Conservation (phyloP, 352 stramenopile species). For the Phytophthora pisi region DNA sequence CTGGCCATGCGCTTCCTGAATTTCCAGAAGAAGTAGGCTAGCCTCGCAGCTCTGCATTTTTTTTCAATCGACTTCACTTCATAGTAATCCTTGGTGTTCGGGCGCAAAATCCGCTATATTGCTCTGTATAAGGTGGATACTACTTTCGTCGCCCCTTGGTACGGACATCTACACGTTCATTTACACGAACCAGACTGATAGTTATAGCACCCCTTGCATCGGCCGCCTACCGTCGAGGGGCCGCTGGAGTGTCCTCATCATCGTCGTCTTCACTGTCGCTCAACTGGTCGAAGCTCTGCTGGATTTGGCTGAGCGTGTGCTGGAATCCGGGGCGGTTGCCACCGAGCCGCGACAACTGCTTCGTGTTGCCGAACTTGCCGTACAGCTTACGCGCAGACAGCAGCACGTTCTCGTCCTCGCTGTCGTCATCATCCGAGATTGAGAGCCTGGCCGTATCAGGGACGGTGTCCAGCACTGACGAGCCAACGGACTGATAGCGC, state of each 20-base stretch:
- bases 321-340: constrained; percentile 50
- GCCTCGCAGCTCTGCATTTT: too few relatives aligned
- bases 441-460: constrained; percentile 18
- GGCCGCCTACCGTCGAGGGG: constrained; percentile 16
- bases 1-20: constrained; percentile 25
- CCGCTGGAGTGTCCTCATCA: constrained; percentile 10
- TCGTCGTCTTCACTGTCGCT: constrained; percentile 52
- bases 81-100: neutral
- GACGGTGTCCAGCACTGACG: constrained; percentile 34
- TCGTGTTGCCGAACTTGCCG: constrained; percentile 52
- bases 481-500: constrained; percentile 33
- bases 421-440: constrained; percentile 34
- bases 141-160: neutral
- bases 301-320: constrained; percentile 64
- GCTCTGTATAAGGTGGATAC: neutral
- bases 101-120: neutral
- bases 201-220: neutral
- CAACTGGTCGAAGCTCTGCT: constrained; percentile 63
- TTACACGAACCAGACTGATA: constrained; percentile 28
- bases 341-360: constrained; percentile 48
- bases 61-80: too few relatives aligned
- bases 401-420: constrained; percentile 46
- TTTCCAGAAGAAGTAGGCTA: constrained; percentile 14
- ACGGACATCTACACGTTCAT: constrained; percentile 31
- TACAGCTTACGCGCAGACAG: constrained; percentile 51